Base-by-base conservation (phyloP, 108 stramenopile genomes). In the Aurantiochytrium sp. region DNA sequence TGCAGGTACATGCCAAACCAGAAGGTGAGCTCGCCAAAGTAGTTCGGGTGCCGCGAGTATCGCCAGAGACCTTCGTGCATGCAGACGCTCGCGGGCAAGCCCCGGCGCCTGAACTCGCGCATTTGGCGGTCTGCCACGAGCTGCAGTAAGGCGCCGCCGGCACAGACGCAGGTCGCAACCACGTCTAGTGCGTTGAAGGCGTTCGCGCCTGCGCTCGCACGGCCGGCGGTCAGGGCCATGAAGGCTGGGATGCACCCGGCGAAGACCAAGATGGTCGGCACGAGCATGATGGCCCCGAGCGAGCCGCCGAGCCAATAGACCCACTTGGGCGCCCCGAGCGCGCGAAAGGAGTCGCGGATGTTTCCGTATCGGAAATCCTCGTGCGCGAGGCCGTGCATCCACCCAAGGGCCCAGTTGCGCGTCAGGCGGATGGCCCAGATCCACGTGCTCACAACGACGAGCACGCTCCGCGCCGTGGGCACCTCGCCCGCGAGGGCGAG, bases 11-110 rank as follows among this genome's bases (percentile, higher is more conserved):
- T 4, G 24, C n/a, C 2, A 10, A 30, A 3, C 87, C 87, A 87
- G 34, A 87, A 68, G 4, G 4, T 2, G n/a, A 10, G 22, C 59
- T 87, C 87, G 39, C 87, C 87, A 30, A 55, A n/a, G 59, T 87
- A 87, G 68, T 87, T 87, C 30, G 87, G 87, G 52, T 87, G 87
- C n/a, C 87, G 32, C 17, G 42, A 50, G 36, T 5, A 4, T 17
- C 34, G 37, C 87, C 87, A 87, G 17, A 68, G 59, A 12, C 87
- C 87, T 39, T 4, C 27, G 87, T 4, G 22, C 54, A 15, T 19
- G 3, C 86, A 24, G 22, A 5, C 31, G 17, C 22, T 10, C n/a
- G 37, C n/a, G 41, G 31, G 55, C 22, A 22, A 37, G n/a, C 24
- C 8, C 4, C 10, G 4, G 21, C 15, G 15, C 24, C 17, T 12